Conservation (phyloP, 192 early-diverging fungal genomes). For the Backusella liffmaniae region DNA sequence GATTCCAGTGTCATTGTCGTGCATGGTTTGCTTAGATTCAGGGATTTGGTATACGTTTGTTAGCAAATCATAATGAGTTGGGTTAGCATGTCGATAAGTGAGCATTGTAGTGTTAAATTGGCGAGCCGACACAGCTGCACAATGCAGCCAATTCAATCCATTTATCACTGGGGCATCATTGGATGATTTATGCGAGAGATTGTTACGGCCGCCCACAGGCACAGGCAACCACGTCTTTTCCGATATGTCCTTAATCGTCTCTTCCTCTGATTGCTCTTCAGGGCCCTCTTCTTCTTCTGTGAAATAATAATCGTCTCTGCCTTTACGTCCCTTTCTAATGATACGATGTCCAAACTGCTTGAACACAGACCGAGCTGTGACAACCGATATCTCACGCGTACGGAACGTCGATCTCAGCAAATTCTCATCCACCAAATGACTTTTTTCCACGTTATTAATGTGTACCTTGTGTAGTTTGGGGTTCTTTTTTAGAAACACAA, state of each 20-base stretch:
- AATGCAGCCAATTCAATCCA: constrained; percentile 50
- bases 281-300: constrained; percentile 24
- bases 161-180: neutral
- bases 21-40: constrained; percentile 35
- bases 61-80: constrained; percentile 52
- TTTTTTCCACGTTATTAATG: constrained; percentile 78
- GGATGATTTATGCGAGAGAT: neutral
- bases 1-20: neutral
- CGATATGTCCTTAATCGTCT: neutral
- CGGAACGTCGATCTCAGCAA: constrained; percentile 67
- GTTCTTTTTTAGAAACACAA: constrained; percentile 89
- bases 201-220: neutral
- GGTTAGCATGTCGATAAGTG: constrained; percentile 27
- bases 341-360: constrained; percentile 70
- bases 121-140: constrained; percentile 49
- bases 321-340: constrained; percentile 60
- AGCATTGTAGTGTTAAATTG: constrained; percentile 47
- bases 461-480: constrained; percentile 72
- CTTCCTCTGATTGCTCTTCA: constrained; percentile 25
- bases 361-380: constrained; percentile 72
- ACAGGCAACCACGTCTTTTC: neutral
- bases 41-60: constrained; percentile 60
- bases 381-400: constrained; percentile 66
- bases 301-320: constrained; percentile 78
- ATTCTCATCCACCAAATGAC: constrained; percentile 58